Evolutionary conservation across 2,329 filamentous ascomycete species (phyloP).

Genomic region (Colletotrichum eremochloae): DNA sequence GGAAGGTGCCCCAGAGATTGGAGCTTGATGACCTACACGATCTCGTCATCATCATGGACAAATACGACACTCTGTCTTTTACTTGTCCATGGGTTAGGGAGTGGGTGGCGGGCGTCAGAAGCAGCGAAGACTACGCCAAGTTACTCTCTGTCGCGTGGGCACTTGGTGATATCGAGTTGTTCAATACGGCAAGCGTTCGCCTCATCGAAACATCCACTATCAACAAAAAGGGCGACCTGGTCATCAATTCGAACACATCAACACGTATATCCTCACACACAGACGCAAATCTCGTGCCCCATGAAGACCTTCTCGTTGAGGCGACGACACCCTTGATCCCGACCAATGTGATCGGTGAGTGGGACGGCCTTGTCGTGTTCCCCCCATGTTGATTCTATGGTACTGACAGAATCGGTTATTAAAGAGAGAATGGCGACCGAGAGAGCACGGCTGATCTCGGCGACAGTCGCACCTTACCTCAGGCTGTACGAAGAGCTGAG

Average conservation of each 20-base stretch:
- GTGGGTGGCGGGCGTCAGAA: not conserved
- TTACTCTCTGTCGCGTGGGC: not conserved
- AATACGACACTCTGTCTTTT: not conserved
- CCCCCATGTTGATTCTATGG: not conserved
- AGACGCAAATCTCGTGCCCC: too few relatives aligned
- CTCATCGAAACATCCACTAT: not conserved
- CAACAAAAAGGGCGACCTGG: not conserved
- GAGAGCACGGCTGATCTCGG: not conserved
- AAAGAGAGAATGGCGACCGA: not conserved
- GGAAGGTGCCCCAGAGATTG: not conserved
- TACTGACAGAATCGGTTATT: not conserved
- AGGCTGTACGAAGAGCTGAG: not conserved
- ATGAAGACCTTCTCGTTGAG: not conserved
- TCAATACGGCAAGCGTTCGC: not conserved
- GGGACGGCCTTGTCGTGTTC: rapidly evolving
- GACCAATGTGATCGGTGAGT: not conserved
- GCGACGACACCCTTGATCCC: not conserved
- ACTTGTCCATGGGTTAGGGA: not conserved
- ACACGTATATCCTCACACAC: not conserved
- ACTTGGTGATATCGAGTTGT: not conserved
- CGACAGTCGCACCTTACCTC: not conserved
- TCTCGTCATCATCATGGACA: not conserved
- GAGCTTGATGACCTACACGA: not conserved
- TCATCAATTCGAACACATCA: not conserved
- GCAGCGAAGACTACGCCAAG: not conserved